These are phyloP conservation scores for Penicillium odoratum DNA, from an alignment of 495 filamentous ascomycete genomes.

Conservation along the genomic window DNA sequence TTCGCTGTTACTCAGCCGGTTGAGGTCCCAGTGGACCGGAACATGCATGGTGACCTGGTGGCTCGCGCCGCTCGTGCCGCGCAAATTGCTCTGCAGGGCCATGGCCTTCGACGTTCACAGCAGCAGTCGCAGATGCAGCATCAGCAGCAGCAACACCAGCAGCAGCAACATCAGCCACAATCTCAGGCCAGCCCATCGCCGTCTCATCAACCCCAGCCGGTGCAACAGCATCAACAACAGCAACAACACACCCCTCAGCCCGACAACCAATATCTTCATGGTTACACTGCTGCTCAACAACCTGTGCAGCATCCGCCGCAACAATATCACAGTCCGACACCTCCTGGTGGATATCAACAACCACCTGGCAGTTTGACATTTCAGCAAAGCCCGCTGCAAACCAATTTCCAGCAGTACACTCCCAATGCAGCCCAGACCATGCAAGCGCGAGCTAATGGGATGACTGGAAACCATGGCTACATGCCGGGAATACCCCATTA, in stretches of 20 bases:
- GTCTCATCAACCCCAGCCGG: slow-evolving; percentile 21
- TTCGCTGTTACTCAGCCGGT: slow-evolving; percentile 46
- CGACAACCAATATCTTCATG: slow-evolving; percentile 34
- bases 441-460: slow-evolving; percentile 33
- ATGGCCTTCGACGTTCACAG: slow-evolving; percentile 45
- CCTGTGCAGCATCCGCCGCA: slow-evolving; percentile 25
- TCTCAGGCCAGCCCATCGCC: slow-evolving; percentile 9
- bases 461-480: slow-evolving; percentile 45
- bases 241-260: slow-evolving; percentile 25
- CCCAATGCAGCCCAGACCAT: slow-evolving; percentile 40
- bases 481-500: slow-evolving; percentile 58
- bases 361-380: slow-evolving; percentile 37
- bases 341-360: slow-evolving; percentile 39
- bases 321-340: slow-evolving; percentile 41
- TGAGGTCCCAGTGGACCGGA: slow-evolving; percentile 43
- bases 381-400: slow-evolving; percentile 43
- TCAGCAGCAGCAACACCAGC: slow-evolving; percentile 34
- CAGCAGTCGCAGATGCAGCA: slow-evolving; percentile 41
- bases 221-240: slow-evolving; percentile 23
- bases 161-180: slow-evolving; percentile 21
- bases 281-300: slow-evolving; percentile 32
- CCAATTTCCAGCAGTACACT: slow-evolving; percentile 48
- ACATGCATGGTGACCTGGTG: slow-evolving; percentile 53
- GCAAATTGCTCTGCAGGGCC: slow-evolving; percentile 54
- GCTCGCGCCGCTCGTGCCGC: slow-evolving; percentile 54